Percentiles rank a stretch among this genome's conserved stretches.
Evolutionary conservation across 129 eudicot genomes (phyloP).

Genomic region (Silybum marianum): DNA sequence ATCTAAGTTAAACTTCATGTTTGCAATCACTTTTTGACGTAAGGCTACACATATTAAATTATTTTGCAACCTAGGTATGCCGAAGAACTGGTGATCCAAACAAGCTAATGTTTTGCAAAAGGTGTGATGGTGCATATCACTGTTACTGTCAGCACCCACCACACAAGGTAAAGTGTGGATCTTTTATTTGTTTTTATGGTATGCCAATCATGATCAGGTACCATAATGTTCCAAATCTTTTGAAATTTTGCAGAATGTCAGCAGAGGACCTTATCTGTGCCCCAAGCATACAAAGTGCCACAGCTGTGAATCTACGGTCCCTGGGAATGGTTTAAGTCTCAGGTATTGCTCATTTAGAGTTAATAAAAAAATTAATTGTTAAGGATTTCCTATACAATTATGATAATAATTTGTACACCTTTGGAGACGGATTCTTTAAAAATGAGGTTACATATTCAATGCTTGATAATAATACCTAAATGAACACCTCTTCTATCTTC

Average conservation of each 20-base stretch:
- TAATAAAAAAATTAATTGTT: neutral
- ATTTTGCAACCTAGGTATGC: conserved; percentile 54
- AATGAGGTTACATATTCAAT: conserved; percentile 1
- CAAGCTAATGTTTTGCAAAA: conserved; percentile 90
- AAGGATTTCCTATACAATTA: conserved; percentile 1
- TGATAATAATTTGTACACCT: neutral
- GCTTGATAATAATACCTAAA: conserved; percentile 6
- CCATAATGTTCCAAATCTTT: conserved; percentile 3
- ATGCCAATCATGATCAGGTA: neutral
- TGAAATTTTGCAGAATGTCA: conserved; percentile 59
- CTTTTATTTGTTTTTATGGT: neutral
- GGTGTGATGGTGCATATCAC: conserved; percentile 98
- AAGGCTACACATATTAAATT: neutral
- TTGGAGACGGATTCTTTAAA: conserved; percentile 12
- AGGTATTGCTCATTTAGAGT: conserved; percentile 49
- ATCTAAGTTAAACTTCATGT: neutral
- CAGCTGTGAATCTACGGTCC: conserved; percentile 90
- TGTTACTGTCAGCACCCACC: conserved; percentile 99
- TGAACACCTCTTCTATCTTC: conserved; percentile 9
- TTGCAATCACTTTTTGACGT: neutral
- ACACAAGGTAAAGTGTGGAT: conserved; percentile 63
- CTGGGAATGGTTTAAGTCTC: conserved; percentile 94
- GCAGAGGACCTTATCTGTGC: conserved; percentile 93
- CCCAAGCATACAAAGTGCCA: conserved; percentile 98
- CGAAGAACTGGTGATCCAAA: conserved; percentile 87